Evolutionary conservation across 306 rosid genomes (phyloP).

Genomic region (Casuarina cunninghamiana): DNA sequence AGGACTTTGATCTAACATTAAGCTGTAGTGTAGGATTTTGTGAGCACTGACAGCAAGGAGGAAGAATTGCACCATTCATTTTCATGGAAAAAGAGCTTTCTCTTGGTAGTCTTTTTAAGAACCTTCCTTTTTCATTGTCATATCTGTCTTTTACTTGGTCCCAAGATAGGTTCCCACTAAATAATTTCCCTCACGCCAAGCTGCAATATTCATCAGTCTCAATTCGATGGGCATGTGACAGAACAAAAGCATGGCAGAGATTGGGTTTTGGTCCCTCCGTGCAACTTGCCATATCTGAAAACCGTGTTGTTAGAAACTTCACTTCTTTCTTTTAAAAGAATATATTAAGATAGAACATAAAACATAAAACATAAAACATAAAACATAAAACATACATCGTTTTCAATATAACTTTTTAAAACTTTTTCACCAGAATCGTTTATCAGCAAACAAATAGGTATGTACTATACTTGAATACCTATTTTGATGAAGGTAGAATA

Average conservation of each 20-base stretch:
- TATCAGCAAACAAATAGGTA: no score
- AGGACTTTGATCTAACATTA: slow-evolving; percentile 27
- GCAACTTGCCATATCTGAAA: not conserved
- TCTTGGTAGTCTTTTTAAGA: not conserved
- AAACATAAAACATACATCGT: no score
- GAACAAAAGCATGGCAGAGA: not conserved
- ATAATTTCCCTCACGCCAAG: slow-evolving; percentile 3
- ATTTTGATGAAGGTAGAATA: no score
- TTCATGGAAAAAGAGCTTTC: not conserved
- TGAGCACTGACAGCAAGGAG: slow-evolving; percentile 29
- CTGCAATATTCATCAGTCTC: not conserved
- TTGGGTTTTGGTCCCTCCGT: not conserved
- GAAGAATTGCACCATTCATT: slow-evolving; percentile 16
- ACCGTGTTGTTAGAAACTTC: no score
- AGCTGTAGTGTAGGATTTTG: slow-evolving; percentile 28
- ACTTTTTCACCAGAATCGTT: no score
- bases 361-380: no score
- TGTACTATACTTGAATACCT: no score
- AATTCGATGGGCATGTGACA: not conserved
- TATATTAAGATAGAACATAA: no score
- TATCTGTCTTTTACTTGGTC: not conserved
- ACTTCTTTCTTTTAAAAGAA: no score
- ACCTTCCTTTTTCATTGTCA: not conserved
- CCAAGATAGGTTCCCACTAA: not conserved
- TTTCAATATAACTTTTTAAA: no score